Evolutionary conservation across 345 rosid genomes (phyloP), one percentile per base, ranked within the genome.

Genomic region (Fremontodendron californicum): DNA sequence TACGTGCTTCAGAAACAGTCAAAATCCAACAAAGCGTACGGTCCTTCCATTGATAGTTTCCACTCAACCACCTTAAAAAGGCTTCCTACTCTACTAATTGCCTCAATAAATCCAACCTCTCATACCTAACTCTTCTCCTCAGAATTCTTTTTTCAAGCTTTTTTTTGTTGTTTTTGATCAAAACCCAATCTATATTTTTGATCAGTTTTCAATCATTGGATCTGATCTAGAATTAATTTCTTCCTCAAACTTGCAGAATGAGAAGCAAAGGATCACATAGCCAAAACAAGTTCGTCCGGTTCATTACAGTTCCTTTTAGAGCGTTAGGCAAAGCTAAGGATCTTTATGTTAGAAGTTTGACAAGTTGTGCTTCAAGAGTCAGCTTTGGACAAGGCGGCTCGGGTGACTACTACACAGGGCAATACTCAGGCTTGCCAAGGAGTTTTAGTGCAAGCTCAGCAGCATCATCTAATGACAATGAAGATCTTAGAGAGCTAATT

Each of bases 281-380:
- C n/a, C 85, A 77, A 0, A 88, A 48, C 91, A 80, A 60, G 79
- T 81, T 90, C 77, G 11, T 86, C 70, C 64, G 83, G 46, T 62
- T 89, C 67, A 72, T 86, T 31, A 61, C 77, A 0, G 31, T 75
- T 31, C 94, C 94, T 1, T 1, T 86, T 0, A 81, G 83, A 64
- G 84, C 77, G 2, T 66, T 91, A 3, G 69, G 85, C 62, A 87
- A 81, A 80, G 95, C 92, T 1, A 77, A 86, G 70, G 95, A 89
- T 77, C 65, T 87, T 9, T 91, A 91, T 61, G 92, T 89, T 7
- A 84, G 76, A 9, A 87, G 90, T 86, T 37, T 91, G 72, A 79
- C 80, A 9, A 61, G 81, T 9, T 85, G 81, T 74, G 82, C 91
- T 7, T 49, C 76, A 18, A 55, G 81, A 4, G 78, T 52, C 9